Conservation (phyloP, 352 stramenopile genomes). For the Pythium myriotylum region DNA sequence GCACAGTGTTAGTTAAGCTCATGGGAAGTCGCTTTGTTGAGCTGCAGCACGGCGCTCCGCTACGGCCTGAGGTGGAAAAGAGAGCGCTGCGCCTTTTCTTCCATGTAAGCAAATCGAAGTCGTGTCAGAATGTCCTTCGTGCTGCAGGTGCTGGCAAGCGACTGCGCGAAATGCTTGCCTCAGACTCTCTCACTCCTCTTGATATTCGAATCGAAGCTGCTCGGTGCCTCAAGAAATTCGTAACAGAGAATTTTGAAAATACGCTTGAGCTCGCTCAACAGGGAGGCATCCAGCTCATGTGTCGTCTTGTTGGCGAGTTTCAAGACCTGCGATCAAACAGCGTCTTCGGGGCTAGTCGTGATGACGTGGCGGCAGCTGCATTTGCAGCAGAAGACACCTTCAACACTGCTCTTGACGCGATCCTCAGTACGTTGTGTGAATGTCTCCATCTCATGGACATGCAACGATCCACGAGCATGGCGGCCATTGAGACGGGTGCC, state of each 20-base stretch:
- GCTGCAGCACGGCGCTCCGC: slow-evolving; percentile 43
- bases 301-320: slow-evolving; percentile 58
- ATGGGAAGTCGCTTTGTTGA: slow-evolving; percentile 67
- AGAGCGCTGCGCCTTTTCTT: slow-evolving; percentile 76
- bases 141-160: slow-evolving; percentile 51
- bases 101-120: slow-evolving; percentile 64
- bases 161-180: slow-evolving; percentile 58
- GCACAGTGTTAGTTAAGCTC: slow-evolving; percentile 53
- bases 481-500: slow-evolving; percentile 34
- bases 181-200: slow-evolving; percentile 49
- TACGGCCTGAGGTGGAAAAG: slow-evolving; percentile 62
- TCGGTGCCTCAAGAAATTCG: slow-evolving; percentile 72
- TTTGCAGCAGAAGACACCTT: slow-evolving; percentile 52
- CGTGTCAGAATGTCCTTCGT: slow-evolving; percentile 71
- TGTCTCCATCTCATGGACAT: slow-evolving; percentile 65
- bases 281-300: slow-evolving; percentile 57
- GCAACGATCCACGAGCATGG: slow-evolving; percentile 15
- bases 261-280: slow-evolving; percentile 64
- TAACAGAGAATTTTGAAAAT: slow-evolving; percentile 74
- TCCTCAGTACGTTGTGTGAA: slow-evolving; percentile 76
- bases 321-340: slow-evolving; percentile 45
- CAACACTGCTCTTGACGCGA: slow-evolving; percentile 70
- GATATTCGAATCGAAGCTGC: slow-evolving; percentile 70
- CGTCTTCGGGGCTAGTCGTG: slow-evolving; percentile 13
- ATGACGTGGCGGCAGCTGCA: slow-evolving; percentile 7